Base-by-base conservation (phyloP, 2,329 filamentous ascomycete species). In the Bipolaris sorokiniana region DNA sequence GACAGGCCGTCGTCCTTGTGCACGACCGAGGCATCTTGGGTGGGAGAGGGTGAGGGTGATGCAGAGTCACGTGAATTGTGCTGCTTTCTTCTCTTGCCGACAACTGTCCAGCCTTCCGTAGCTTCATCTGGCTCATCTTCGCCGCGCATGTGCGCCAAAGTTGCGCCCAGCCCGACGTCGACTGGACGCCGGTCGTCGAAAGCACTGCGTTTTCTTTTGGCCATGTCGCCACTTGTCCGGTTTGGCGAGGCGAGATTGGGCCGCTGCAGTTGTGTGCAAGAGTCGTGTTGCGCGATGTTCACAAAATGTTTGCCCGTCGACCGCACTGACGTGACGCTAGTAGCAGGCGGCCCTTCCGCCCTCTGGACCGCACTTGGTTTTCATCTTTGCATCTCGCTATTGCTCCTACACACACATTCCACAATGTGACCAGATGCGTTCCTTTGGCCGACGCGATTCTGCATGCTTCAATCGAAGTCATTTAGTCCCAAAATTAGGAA, bases 141-240 rank as follows among this genome's bases (percentile, higher is more conserved):
- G 34, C 61, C 61, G 46, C 63, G 61, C 60, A 73, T 48, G 48
- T 67, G 65, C 47, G 70, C 69, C 48, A 73, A 55, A 36, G 71
- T 73, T 36, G 68, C 68, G 28, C 70, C 71, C 16, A 75, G 62
- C 16, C 72, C 68, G 41, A 69, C 59, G 40, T 71, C 65, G 42
- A 61, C 55, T n/a, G 59, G 49, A 33, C 59, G 51, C 34, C 42
- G 47, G 15, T 69, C 62, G 5, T 67, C 61, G 20, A 66, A 57
- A 33, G 59, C 33, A 45, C 59, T 56, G 48, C 69, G 64, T 65
- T 74, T 73, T 61, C 70, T 66, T 66, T 73, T 74, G 33, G 65
- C 58, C 70, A 73, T 74, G 48, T 59, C 53, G 56, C 36, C 42
- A 51, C 53, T 52, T 49, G 56, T 64, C n/a, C 28, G 26, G 42